Percentiles rank a stretch among this genome's conserved stretches.
Conservation (phyloP, 2,329 filamentous ascomycete genomes). For the Microsporum audouinii region DNA sequence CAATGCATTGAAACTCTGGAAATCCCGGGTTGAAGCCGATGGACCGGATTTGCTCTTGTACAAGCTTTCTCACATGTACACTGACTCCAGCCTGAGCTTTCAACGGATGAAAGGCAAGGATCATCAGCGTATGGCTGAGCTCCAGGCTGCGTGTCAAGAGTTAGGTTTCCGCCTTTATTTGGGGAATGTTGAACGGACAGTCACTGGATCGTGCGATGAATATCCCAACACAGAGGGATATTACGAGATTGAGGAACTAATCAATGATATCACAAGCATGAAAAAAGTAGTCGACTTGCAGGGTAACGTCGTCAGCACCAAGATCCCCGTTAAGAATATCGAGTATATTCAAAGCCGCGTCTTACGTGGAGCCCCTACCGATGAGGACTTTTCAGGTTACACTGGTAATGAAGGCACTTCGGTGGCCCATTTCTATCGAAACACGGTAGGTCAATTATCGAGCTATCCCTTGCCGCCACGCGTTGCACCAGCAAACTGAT, state of each 20-base stretch:
- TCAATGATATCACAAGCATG: not conserved
- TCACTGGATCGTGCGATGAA: constrained; percentile 12
- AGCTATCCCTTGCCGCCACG: not conserved
- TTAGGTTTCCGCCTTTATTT: constrained; percentile 18
- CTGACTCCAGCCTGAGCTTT: constrained; percentile 15
- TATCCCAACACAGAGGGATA: constrained; percentile 2
- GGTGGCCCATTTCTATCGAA: constrained; percentile 18
- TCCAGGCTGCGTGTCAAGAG: constrained; percentile 14
- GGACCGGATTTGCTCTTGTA: constrained; percentile 15
- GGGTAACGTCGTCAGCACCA: constrained; percentile 5
- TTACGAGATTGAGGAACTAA: constrained; percentile 4
- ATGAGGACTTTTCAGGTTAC: constrained; percentile 17
- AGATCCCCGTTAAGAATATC: constrained; percentile 1
- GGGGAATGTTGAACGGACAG: constrained; percentile 17
- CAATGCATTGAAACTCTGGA: constrained; percentile 9
- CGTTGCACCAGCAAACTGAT: not conserved
- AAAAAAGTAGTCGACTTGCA: constrained; percentile 7
- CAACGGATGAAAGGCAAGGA: constrained; percentile 19
- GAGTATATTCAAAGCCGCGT: constrained; percentile 12
- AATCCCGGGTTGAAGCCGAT: not conserved
- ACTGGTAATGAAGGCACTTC: constrained; percentile 21
- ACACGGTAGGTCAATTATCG: constrained; percentile 13
- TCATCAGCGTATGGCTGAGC: constrained; percentile 9
- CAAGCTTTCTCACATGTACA: constrained; percentile 20
- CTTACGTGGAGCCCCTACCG: constrained; percentile 14